Conservation (phyloP, 768 basidiomycete species). For the Podaxis carcinomalis region DNA sequence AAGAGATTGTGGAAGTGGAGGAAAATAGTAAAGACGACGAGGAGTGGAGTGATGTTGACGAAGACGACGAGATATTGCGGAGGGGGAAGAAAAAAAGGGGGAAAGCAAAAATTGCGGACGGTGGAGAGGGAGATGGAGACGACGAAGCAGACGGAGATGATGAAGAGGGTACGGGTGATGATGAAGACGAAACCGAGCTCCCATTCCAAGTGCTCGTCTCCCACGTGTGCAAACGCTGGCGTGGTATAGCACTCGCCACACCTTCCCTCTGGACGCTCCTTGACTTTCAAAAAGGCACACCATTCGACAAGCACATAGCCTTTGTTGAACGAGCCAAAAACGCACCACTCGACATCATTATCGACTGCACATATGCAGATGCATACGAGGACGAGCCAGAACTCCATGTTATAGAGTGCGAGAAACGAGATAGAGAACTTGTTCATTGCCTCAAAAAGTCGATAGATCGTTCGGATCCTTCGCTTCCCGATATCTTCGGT, state of each 20-base stretch:
- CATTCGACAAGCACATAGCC: constrained; percentile 37
- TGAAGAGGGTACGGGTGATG: constrained; percentile 1
- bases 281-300: constrained; percentile 31
- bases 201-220: constrained; percentile 54
- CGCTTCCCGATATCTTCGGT: not conserved
- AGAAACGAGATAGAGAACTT: constrained; percentile 17
- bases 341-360: constrained; percentile 48
- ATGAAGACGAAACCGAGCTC: constrained; percentile 13
- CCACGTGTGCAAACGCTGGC: constrained; percentile 62
- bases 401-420: constrained; percentile 11
- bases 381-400: constrained; percentile 23
- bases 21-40: constrained; percentile 20
- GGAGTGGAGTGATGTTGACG: constrained; percentile 16
- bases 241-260: constrained; percentile 45
- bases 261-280: constrained; percentile 56
- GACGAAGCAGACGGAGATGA: constrained; percentile 17
- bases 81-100: constrained; percentile 9
- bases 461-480: constrained; percentile 9
- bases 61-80: constrained; percentile 13
- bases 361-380: constrained; percentile 39
- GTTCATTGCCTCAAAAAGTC: constrained; percentile 10
- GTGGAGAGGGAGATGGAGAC: constrained; percentile 1
- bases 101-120: not conserved
- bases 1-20: constrained; percentile 13
- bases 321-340: constrained; percentile 53